Conservation (phyloP, 495 filamentous ascomycete species). For the Aspergillus sparsus region DNA sequence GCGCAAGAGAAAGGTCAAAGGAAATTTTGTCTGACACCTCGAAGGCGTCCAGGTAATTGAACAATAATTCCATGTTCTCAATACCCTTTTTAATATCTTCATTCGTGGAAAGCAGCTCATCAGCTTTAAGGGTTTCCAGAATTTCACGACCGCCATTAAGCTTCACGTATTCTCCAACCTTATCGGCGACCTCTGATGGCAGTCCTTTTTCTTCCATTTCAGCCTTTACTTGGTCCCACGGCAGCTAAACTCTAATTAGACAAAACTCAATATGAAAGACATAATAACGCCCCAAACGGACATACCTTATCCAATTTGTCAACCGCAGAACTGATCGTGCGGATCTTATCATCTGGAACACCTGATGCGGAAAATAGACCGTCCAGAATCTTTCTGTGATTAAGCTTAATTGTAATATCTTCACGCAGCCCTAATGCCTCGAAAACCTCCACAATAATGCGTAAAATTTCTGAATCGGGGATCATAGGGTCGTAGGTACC, state of each 20-base stretch:
- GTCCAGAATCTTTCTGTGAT: constrained; percentile 92
- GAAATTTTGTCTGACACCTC: constrained; percentile 68
- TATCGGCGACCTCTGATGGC: constrained; percentile 69
- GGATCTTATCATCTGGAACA: constrained; percentile 81
- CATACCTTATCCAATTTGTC: constrained; percentile 88
- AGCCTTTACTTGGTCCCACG: constrained; percentile 89
- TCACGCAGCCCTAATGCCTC: constrained; percentile 72
- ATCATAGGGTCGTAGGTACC: constrained; percentile 91
- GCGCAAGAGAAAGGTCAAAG: constrained; percentile 80
- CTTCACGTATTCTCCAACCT: constrained; percentile 79
- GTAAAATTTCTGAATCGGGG: constrained; percentile 89
- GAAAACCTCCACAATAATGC: constrained; percentile 84
- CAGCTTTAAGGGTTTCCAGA: constrained; percentile 61
- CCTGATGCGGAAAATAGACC: constrained; percentile 90
- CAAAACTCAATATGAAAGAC: neutral
- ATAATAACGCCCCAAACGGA: neutral
- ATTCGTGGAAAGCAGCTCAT: constrained; percentile 66
- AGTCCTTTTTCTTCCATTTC: constrained; percentile 94
- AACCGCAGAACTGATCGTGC: constrained; percentile 85
- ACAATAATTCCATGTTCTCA: constrained; percentile 77
- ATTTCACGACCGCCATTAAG: constrained; percentile 69
- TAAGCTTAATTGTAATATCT: constrained; percentile 84
- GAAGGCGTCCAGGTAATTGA: constrained; percentile 79
- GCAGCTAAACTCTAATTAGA: constrained; percentile 33
- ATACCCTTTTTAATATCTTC: constrained; percentile 73